These are phyloP conservation scores for Lentinula aciculospora DNA, from an alignment of 768 basidiomycete species.

Conservation along the genomic window DNA sequence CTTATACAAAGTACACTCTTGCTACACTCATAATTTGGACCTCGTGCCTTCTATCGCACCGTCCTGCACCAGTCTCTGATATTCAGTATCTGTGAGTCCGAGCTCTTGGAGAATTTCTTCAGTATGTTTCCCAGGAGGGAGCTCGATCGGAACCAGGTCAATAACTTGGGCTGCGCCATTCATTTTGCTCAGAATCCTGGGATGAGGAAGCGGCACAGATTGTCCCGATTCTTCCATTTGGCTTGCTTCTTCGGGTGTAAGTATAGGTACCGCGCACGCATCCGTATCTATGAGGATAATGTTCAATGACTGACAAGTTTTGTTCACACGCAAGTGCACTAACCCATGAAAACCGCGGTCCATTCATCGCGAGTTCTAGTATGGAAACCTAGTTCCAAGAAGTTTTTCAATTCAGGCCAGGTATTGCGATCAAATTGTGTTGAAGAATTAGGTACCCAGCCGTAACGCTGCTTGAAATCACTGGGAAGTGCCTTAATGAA, in stretches of 20 bases:
- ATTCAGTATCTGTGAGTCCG: neutral
- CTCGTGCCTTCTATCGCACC: slow-evolving; percentile 1
- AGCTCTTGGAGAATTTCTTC: slow-evolving; percentile 4
- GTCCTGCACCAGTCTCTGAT: neutral
- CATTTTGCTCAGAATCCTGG: slow-evolving; percentile 23
- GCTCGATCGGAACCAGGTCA: neutral
- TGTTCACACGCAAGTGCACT: slow-evolving; percentile 11
- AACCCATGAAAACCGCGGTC: slow-evolving; percentile 63
- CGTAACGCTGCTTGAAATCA: slow-evolving; percentile 34
- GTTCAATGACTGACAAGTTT: neutral
- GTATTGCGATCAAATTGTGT: slow-evolving; percentile 39
- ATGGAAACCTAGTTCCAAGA: slow-evolving; percentile 59
- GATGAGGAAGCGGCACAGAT: slow-evolving; percentile 47
- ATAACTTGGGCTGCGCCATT: neutral
- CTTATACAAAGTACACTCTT: too few species aligned
- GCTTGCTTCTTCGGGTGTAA: slow-evolving; percentile 58
- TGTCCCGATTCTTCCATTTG: slow-evolving; percentile 30
- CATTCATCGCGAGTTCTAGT: slow-evolving; percentile 61
- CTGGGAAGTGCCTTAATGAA: slow-evolving; percentile 51
- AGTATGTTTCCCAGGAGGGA: slow-evolving; percentile 1
- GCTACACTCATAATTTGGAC: slow-evolving; percentile 3
- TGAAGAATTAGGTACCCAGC: slow-evolving; percentile 50
- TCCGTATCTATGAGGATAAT: slow-evolving; percentile 50
- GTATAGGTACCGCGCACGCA: slow-evolving; percentile 66
- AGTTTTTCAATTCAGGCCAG: slow-evolving; percentile 55